Conservation (phyloP, 306 rosid species). For the Cicer pinnatifidum region DNA sequence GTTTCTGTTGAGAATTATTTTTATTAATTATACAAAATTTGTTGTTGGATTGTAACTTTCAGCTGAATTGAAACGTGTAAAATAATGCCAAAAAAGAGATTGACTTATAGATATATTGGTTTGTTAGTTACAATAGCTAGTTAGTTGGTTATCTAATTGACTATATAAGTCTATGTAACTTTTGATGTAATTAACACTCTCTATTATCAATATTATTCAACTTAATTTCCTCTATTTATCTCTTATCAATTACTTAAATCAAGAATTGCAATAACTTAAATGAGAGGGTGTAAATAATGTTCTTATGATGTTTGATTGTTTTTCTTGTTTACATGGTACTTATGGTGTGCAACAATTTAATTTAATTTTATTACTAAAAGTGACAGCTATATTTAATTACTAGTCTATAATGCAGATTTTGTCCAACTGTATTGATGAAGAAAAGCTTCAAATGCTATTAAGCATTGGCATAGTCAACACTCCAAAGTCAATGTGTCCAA, state of each 20-base stretch:
- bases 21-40: slow-evolving; percentile 18
- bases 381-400: slow-evolving; percentile 24
- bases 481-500: slow-evolving; percentile 54
- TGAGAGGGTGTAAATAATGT: background rate
- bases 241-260: too few relatives aligned
- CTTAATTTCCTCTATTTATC: too few relatives aligned
- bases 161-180: too few relatives aligned
- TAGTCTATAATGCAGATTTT: slow-evolving; percentile 61
- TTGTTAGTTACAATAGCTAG: too few relatives aligned
- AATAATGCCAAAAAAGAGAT: slow-evolving; percentile 24
- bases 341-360: background rate
- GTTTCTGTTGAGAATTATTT: slow-evolving; percentile 18
- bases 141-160: too few relatives aligned
- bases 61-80: slow-evolving; percentile 33
- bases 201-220: too few relatives aligned
- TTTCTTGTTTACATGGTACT: background rate
- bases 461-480: slow-evolving; percentile 57
- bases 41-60: slow-evolving; percentile 35
- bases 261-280: too few relatives aligned
- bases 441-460: slow-evolving; percentile 55
- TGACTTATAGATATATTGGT: background rate
- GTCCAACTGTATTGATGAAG: slow-evolving; percentile 64
- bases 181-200: too few relatives aligned
- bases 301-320: slow-evolving; percentile 13
- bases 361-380: background rate